These are phyloP conservation scores for Leishmania arabica DNA, from an alignment of 208 protist genomes.

Conservation along the genomic window DNA sequence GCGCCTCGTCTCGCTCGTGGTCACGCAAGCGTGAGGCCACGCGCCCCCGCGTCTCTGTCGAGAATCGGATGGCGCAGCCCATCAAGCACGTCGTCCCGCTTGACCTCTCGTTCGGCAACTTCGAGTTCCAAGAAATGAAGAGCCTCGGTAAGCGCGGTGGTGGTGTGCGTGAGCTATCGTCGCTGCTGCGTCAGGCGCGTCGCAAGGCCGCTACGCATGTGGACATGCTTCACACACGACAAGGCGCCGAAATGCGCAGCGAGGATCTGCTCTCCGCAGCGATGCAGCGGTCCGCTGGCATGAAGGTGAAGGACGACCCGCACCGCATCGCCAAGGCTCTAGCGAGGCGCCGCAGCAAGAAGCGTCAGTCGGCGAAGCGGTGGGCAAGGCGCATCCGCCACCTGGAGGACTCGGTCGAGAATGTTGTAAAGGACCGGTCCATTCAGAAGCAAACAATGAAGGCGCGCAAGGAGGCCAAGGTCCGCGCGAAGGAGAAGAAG, in stretches of 20 bases:
- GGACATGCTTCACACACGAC: slow-evolving; percentile 37
- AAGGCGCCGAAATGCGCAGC: slow-evolving; percentile 53
- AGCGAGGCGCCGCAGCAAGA: slow-evolving; percentile 76
- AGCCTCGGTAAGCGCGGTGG: slow-evolving; percentile 67
- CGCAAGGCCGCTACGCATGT: slow-evolving; percentile 40
- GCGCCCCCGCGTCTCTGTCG: slow-evolving; percentile 3
- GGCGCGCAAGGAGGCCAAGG: slow-evolving; percentile 33
- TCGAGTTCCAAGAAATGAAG: slow-evolving; percentile 80
- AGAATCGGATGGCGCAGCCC: slow-evolving; percentile 25
- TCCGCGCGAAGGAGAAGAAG: slow-evolving; percentile 35
- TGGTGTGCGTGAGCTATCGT: slow-evolving; percentile 71
- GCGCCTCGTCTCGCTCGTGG: slow-evolving; percentile 19
- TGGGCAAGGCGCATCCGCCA: slow-evolving; percentile 70
- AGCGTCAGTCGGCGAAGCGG: slow-evolving; percentile 76
- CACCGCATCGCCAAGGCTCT: slow-evolving; percentile 61
- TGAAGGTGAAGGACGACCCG: slow-evolving; percentile 80
- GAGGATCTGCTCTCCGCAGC: slow-evolving; percentile 60
- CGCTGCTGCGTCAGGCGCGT: slow-evolving; percentile 55
- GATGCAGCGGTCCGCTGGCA: slow-evolving; percentile 56
- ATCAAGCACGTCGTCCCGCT: slow-evolving; percentile 46
- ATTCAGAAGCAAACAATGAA: slow-evolving; percentile 39
- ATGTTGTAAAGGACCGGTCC: slow-evolving; percentile 64
- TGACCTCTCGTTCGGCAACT: slow-evolving; percentile 79
- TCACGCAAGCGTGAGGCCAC: slow-evolving; percentile 8
- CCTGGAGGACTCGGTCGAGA: slow-evolving; percentile 72